Base-by-base conservation (phyloP, 192 early-diverging fungal genomes). In the Coemansia sp. region DNA sequence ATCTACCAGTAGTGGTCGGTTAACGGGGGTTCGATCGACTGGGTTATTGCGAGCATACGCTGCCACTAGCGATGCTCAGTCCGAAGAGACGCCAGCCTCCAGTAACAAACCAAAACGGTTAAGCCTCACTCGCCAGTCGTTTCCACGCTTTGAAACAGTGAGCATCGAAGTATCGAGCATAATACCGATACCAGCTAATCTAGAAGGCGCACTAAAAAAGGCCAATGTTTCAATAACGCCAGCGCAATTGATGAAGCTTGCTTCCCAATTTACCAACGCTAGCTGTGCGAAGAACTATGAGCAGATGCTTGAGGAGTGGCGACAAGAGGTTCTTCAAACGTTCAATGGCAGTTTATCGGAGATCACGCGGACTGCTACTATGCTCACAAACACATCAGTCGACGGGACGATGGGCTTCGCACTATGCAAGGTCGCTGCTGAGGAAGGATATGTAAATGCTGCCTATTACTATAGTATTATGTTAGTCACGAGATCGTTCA, bases 401-500 rank as follows among this genome's bases (percentile, higher is more conserved):
- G 68, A 69, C 57, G 62, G 63, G 60, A 21, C 58, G 2, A n/a
- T 78, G 69, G 58, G 63, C 10, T 58, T 55, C 28, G 76, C 70
- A 5, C 30, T 78, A 47, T 64, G 53, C 63, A 78, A 73, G 49
- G 76, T 78, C 22, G 76, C 69, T 23, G 76, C 69, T 14, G 76
- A 78, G 49, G 67, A 78, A n/a, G 76, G 76, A 0, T 52, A 69
- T 32, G 50, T 5, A 28, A 56, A 73, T 22, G 69, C 70, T 4
- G 66, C 63, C 24, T 62, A 61, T 27, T 60, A 66, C 16, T 72
- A 73, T 21, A 67, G 67, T 44, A 44, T 67, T 26, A 26, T 78
- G 12, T 32, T 78, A 38, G 70, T 56, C 10, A 60, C 47, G 5
- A 19, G 55, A 14, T 38, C 54, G n/a, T n/a, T 71, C 7, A 31